Conservation (phyloP, 2,329 filamentous ascomycete species). For the Zasmidium cellare region DNA sequence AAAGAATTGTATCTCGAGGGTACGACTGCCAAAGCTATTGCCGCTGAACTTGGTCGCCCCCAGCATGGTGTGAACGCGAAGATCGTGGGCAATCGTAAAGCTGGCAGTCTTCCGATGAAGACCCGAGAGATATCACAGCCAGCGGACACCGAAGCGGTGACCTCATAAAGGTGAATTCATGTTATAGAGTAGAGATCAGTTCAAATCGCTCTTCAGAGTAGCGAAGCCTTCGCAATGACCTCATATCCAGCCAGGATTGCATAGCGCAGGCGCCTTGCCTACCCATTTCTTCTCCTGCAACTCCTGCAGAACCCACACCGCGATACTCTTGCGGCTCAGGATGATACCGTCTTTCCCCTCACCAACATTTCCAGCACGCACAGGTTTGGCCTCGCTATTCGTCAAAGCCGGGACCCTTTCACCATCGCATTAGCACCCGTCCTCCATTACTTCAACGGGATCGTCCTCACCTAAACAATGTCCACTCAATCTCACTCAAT, state of each 20-base stretch:
- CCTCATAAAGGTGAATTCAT: too few species aligned
- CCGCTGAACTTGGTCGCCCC: background rate
- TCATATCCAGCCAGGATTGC: conserved; percentile 22
- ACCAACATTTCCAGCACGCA: conserved; percentile 17
- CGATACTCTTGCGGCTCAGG: conserved; percentile 23
- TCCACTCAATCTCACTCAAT: conserved; percentile 17
- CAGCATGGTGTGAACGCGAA: too few species aligned
- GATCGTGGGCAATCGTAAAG: too few species aligned
- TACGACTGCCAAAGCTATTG: background rate
- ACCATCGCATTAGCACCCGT: background rate
- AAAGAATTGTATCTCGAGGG: background rate
- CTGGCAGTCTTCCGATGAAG: too few species aligned
- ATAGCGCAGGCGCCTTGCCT: conserved; percentile 20
- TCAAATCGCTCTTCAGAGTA: too few species aligned
- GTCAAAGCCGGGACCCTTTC: conserved; percentile 21
- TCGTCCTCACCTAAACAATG: conserved; percentile 17
- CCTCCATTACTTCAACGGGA: background rate
- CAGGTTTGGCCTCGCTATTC: conserved; percentile 16
- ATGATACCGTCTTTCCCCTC: conserved; percentile 16
- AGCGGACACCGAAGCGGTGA: too few species aligned
- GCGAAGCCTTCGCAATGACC: background rate
- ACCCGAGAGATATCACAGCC: too few species aligned
- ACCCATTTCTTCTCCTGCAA: conserved; percentile 24
- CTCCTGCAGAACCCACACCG: conserved; percentile 26
- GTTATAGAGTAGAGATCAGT: too few species aligned